These are phyloP conservation scores for Candida stauntonica DNA, from an alignment of 805 yeast genomes.

Conservation along the genomic window DNA sequence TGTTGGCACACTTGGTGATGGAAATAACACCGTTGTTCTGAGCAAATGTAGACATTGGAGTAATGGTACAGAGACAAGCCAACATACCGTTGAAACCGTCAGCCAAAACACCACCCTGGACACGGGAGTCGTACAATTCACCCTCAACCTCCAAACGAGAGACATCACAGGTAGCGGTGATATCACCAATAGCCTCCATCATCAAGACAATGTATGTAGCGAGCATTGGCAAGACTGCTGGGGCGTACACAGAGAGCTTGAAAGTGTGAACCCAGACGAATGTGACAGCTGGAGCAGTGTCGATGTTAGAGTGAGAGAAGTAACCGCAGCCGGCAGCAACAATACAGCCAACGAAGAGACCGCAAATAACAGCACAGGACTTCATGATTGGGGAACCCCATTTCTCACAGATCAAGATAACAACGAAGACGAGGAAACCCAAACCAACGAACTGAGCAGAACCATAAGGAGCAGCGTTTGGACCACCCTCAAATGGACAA, in stretches of 20 bases:
- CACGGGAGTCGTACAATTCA: constrained; percentile 70
- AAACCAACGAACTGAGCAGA: constrained; percentile 83
- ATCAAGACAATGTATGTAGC: constrained; percentile 78
- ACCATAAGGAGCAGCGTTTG: constrained; percentile 72
- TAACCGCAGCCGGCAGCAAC: constrained; percentile 91
- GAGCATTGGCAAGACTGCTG: constrained; percentile 78
- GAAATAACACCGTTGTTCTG: constrained; percentile 95
- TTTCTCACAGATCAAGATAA: constrained; percentile 73
- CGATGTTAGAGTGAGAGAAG: constrained; percentile 54
- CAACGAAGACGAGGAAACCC: constrained; percentile 75
- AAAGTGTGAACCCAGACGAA: constrained; percentile 89
- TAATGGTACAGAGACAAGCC: constrained; percentile 73
- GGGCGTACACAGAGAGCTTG: constrained; percentile 71
- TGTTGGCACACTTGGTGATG: constrained; percentile 85
- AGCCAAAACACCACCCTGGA: constrained; percentile 90
- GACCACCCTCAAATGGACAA: constrained; percentile 49
- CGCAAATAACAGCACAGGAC: constrained; percentile 87
- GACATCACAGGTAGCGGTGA: constrained; percentile 91
- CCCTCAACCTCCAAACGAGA: constrained; percentile 85
- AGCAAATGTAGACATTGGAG: constrained; percentile 92
- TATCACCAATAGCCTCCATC: constrained; percentile 95
- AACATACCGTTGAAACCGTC: constrained; percentile 80
- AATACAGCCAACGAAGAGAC: constrained; percentile 82
- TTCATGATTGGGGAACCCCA: constrained; percentile 95
- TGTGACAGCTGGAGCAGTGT: constrained; percentile 73